Conservation (phyloP, 169 alveolate genomes). For the Babesia sp. region DNA sequence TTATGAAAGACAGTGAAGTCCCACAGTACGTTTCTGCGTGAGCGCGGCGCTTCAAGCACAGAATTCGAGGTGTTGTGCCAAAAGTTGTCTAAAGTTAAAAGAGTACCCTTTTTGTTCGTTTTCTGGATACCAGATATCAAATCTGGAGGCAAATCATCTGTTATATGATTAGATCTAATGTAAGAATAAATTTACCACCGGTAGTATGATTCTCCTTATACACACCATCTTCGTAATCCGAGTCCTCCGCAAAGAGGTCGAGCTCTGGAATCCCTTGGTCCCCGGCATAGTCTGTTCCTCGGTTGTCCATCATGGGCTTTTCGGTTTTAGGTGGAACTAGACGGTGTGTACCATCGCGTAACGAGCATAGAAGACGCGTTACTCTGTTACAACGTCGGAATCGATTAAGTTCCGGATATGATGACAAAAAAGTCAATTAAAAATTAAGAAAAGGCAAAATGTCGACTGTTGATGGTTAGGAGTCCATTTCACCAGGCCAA, state of each 20-base stretch:
- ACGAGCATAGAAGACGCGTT: background rate
- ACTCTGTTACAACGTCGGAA: background rate
- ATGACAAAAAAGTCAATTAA: no score
- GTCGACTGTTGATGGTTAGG: no score
- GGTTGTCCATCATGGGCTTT: background rate
- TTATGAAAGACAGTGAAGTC: constrained; percentile 53
- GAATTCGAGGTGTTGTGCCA: constrained; percentile 41
- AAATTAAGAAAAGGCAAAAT: no score
- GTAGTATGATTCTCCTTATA: constrained; percentile 5
- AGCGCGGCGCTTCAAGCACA: constrained; percentile 3
- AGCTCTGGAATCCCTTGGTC: background rate
- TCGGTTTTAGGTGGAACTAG: background rate
- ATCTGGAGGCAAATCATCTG: constrained; percentile 20
- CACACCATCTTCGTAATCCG: constrained; percentile 56
- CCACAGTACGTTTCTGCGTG: constrained; percentile 51
- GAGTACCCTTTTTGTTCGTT: constrained; percentile 7
- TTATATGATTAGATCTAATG: background rate
- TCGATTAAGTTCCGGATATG: no score
- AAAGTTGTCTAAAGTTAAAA: constrained; percentile 32
- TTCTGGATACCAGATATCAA: background rate
- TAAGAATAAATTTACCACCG: background rate
- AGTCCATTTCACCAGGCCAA: background rate
- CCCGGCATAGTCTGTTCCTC: background rate
- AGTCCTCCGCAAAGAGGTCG: constrained; percentile 66
- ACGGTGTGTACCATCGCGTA: background rate